These are phyloP conservation scores for Cyclocybe cylindracea DNA, from an alignment of 768 basidiomycete genomes.

Conservation along the genomic window DNA sequence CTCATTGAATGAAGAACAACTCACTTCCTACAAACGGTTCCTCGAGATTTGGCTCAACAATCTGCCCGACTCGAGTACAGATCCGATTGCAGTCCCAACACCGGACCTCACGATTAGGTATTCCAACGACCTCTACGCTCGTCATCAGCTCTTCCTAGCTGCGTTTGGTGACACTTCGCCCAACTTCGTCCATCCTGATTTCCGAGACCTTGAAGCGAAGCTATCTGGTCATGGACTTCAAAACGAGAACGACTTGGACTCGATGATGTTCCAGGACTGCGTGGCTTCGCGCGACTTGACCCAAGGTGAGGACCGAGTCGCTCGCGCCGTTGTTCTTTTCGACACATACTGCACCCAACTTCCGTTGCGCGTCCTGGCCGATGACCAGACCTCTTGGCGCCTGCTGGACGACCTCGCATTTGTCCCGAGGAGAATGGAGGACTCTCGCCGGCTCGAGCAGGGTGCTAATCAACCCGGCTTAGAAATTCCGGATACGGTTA, in stretches of 20 bases:
- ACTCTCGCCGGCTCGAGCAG: slow-evolving; percentile 16
- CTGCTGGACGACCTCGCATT: slow-evolving; percentile 36
- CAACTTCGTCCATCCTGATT: slow-evolving; percentile 30
- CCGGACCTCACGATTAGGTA: slow-evolving; percentile 20
- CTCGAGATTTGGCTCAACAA: slow-evolving; percentile 11
- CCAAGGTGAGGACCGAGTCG: slow-evolving; percentile 10
- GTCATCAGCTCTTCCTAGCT: slow-evolving; percentile 34
- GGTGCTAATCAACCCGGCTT: slow-evolving; percentile 8
- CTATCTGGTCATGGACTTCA: slow-evolving; percentile 33
- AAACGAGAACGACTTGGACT: slow-evolving; percentile 24
- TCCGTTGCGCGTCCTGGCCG: slow-evolving; percentile 25
- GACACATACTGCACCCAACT: slow-evolving; percentile 33
- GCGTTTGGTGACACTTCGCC: slow-evolving; percentile 32
- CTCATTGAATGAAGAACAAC: neutral
- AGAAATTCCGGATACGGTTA: slow-evolving; percentile 23
- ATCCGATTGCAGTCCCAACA: slow-evolving; percentile 35
- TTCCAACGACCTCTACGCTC: slow-evolving; percentile 33
- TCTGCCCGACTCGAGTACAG: slow-evolving; percentile 4
- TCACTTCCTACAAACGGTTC: slow-evolving; percentile 15
- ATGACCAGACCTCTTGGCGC: slow-evolving; percentile 25
- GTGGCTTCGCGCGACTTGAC: slow-evolving; percentile 31
- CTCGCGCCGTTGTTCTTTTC: slow-evolving; percentile 33
- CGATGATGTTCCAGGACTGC: slow-evolving; percentile 36
- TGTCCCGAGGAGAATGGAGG: slow-evolving; percentile 34
- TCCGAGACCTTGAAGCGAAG: slow-evolving; percentile 26